Base-by-base conservation (phyloP, 2,329 filamentous ascomycete species). In the Ophiostoma sp. region DNA sequence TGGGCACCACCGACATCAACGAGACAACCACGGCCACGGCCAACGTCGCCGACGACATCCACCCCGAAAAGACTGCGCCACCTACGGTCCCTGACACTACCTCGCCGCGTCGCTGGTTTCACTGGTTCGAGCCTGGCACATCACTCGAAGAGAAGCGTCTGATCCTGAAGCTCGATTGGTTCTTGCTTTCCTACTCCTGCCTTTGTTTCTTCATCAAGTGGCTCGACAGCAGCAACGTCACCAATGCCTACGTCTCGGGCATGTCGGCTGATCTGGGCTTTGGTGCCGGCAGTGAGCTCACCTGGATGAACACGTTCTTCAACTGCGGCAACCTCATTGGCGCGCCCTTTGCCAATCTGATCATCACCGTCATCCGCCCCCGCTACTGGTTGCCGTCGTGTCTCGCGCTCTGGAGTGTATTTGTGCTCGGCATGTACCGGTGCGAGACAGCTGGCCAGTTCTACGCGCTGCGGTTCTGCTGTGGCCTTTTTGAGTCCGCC, bases 401-500 rank as follows among this genome's bases (percentile, higher is more conserved):
- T 57, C 77, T 81, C 2, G 74, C 80, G 7, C 69, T 74, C 8
- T 85, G 83, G 83, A 83, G 80, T 4, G 69, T 82, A 25, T 82
- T 83, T 45, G 82, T 83, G 1, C 74, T 84, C 12, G 82, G 83
- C 36, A 80, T 85, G 7, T 85, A 80, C 50, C 82, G 82, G 9
- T 83, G 79, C 64, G 78, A 81, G 25, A 82, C 75, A 1, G 83
- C 81, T 0, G 68, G 76, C 6, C 79, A 84, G 63, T 81, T 84
- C 50, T 85, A 84, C 22, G 84, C 83, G 2, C 81, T 90, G 0
- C 83, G 88, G 15, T 85, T 88, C 74, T 82, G 87, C 63, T 83
- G 88, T 36, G 87, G 87, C 69, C 78, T 87, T 0, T 84, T 87
- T 50, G 87, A 89, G 77, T 84, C 85, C 8, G 85, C 86, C 0